Evolutionary conservation across 768 basidiomycete species (phyloP), one percentile per base, ranked within the genome.

Genomic region (Lepiota venenata): DNA sequence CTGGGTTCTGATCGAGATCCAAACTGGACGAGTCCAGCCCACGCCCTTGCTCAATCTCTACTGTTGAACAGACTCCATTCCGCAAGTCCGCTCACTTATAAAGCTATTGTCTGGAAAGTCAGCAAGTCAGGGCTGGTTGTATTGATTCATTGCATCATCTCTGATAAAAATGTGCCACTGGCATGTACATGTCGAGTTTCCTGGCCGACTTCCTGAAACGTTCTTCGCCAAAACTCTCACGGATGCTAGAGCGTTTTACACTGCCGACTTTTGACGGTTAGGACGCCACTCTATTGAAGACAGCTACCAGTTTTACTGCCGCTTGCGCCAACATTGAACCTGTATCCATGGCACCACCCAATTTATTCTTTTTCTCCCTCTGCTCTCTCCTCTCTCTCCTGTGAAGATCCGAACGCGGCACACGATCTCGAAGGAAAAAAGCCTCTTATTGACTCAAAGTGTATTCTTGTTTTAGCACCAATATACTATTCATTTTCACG

Each of bases 331-430:
- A 70, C 70, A 62, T 82, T 79, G n/a, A 60, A 76, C 69, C 22
- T 74, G 71, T 41, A 65, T 25, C 5, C 25, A 25, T n/a, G n/a
- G n/a, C n/a, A n/a, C n/a, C n/a, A n/a, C n/a, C n/a, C n/a, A n/a
- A n/a, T n/a, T n/a, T n/a, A n/a, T n/a, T n/a, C 25, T 25, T 50
- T 22, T 46, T 74, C 79, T n/a, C 35, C 71, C 70, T 67, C 88
- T 88, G 61, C 84, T 63, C 25, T 69, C 65, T 46, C 71, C 66
- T 60, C 85, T 85, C 55, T 84, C 78, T 60, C 87, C 84, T 37
- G 79, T 77, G 40, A 75, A 69, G 8, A 80, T 69, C 42, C 87
- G 75, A 18, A 77, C 70, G 29, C 72, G 75, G 52, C 79, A 76
- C 2, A 85, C 66, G 0, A 82, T 52, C 25, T 78, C 73, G 4